Evolutionary conservation across 2,329 filamentous ascomycete species (phyloP).

Genomic region (Fusarium metavorans): DNA sequence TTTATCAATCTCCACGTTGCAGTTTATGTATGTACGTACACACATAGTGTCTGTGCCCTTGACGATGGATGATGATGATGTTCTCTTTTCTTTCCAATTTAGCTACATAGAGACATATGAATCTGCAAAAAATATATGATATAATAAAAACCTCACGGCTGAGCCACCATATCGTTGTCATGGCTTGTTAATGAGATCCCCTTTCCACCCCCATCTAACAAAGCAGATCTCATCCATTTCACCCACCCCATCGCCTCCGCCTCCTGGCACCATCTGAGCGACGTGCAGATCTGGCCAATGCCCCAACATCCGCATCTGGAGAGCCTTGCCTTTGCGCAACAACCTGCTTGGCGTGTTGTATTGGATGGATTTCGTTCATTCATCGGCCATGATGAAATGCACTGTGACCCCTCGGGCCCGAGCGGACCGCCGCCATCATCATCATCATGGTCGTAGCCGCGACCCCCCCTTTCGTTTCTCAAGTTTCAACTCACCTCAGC

Average conservation of each 20-base stretch:
- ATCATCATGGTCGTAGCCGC: not conserved
- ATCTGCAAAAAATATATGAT: not conserved
- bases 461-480: not conserved
- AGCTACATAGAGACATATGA: not conserved
- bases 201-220: not conserved
- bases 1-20: slow-evolving; percentile 10
- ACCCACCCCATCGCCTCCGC: slow-evolving; percentile 16
- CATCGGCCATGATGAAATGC: not conserved
- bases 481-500: slow-evolving; percentile 19
- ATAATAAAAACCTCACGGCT: not conserved
- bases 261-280: slow-evolving; percentile 23
- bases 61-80: not conserved
- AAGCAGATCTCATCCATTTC: slow-evolving; percentile 1
- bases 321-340: slow-evolving; percentile 15
- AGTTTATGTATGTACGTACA: not conserved
- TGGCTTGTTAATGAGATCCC: slow-evolving; percentile 15
- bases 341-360: not conserved
- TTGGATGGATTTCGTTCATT: not conserved
- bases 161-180: slow-evolving; percentile 2
- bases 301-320: slow-evolving; percentile 26
- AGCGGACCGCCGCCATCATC: slow-evolving; percentile 7
- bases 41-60: not conserved
- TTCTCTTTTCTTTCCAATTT: not conserved
- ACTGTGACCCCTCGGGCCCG: slow-evolving; percentile 11
- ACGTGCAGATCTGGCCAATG: slow-evolving; percentile 32